Evolutionary conservation across 2,329 filamentous ascomycete genomes (phyloP).

Genomic region (Gnomoniopsis smithogilvyi): DNA sequence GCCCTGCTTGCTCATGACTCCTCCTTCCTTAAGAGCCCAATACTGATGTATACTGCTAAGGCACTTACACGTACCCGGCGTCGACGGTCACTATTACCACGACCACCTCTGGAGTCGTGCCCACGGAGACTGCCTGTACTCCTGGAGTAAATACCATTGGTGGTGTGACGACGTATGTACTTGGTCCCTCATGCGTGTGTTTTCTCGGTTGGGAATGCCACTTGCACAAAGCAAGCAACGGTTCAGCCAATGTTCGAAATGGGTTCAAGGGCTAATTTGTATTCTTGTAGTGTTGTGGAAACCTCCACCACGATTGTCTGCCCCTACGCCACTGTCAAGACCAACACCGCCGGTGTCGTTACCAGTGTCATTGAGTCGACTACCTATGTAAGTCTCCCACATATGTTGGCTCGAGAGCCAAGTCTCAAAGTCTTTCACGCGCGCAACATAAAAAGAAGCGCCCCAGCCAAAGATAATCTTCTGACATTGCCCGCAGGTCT

Average conservation of each 20-base stretch:
- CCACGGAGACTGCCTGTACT: slow-evolving; percentile 58
- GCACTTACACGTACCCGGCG: slow-evolving; percentile 73
- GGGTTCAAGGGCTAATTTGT: neutral
- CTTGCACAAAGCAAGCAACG: neutral
- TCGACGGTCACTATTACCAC: slow-evolving; percentile 66
- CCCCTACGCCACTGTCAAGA: slow-evolving; percentile 61
- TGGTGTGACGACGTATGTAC: slow-evolving; percentile 60
- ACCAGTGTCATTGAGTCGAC: slow-evolving; percentile 68
- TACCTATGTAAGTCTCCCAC: slow-evolving; percentile 46
- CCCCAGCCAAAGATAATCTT: neutral
- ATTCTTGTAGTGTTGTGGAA: slow-evolving; percentile 45
- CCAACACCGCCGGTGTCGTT: slow-evolving; percentile 54
- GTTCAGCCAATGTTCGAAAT: neutral
- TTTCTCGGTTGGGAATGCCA: neutral
- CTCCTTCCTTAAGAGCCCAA: neutral
- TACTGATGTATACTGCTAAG: neutral
- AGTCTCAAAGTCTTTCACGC: neutral
- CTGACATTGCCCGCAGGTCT: slow-evolving; percentile 36
- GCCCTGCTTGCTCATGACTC: neutral
- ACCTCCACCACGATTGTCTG: slow-evolving; percentile 65
- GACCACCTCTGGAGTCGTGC: slow-evolving; percentile 64
- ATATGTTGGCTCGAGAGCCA: too few relatives aligned
- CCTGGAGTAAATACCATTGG: slow-evolving; percentile 66
- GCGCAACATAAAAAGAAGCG: neutral
- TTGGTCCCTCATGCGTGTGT: neutral